Conservation (phyloP, 352 stramenopile species). For the Pseudoperonospora humuli region DNA sequence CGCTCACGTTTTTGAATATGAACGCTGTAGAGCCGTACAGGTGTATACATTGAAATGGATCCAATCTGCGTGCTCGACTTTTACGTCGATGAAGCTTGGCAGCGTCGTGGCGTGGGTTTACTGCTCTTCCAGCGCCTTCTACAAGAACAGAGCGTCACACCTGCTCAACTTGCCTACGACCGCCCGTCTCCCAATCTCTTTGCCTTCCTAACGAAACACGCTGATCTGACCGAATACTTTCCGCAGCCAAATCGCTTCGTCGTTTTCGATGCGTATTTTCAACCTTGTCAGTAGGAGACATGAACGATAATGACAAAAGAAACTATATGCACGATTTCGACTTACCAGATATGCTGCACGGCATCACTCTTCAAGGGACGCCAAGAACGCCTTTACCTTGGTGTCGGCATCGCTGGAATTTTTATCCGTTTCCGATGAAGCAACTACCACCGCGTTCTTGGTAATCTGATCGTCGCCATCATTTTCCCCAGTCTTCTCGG, state of each 20-base stretch:
- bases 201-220: constrained; percentile 70
- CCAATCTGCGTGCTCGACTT: constrained; percentile 78
- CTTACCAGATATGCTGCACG: constrained; percentile 6
- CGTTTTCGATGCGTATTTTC: constrained; percentile 70
- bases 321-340: not conserved
- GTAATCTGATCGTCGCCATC: not conserved
- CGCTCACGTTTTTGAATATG: not conserved
- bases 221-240: constrained; percentile 33
- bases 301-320: constrained; percentile 2
- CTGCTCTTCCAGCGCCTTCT: constrained; percentile 60
- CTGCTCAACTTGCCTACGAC: constrained; percentile 58
- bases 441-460: not conserved
- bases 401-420: constrained; percentile 54
- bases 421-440: constrained; percentile 20
- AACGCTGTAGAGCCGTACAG: constrained; percentile 33
- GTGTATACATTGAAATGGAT: constrained; percentile 64
- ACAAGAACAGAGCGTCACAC: constrained; percentile 18
- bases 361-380: constrained; percentile 38
- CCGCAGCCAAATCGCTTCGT: constrained; percentile 84
- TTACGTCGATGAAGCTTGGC: constrained; percentile 45
- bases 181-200: constrained; percentile 75
- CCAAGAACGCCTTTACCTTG: constrained; percentile 76
- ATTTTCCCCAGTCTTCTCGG: constrained; percentile 6
- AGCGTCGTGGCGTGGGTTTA: constrained; percentile 53
- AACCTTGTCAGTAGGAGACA: constrained; percentile 15